Base-by-base conservation (phyloP, 2,329 filamentous ascomycete species). In the Diaporthe capsici region DNA sequence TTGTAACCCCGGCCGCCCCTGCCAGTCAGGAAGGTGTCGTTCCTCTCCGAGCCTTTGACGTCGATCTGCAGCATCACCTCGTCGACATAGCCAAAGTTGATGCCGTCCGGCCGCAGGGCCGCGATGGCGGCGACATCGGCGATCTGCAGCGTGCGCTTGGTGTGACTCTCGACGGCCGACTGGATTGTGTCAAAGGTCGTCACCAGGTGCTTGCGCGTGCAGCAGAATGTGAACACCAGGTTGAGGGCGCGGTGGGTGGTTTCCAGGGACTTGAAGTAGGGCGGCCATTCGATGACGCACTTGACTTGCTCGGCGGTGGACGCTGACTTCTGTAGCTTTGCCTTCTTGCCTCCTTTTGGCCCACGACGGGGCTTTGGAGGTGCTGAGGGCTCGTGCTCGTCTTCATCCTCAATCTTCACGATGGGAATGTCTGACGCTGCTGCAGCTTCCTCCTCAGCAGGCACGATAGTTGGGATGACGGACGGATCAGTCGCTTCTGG, bases 171-270 rank as follows among this genome's bases (percentile, higher is more conserved):
- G 0, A 98, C 96, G 0, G 96, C 91, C 12, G 92, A 90, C 79
- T 93, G 95, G 63, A 99, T 94, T 8, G 94, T 98, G 22, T 97
- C 94, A 79, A 98, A 95, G 0, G 96, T 98, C 0, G 97, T 98
- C 0, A 94, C 92, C 39, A 98, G 89, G 80, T 98, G 94, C 82
- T 98, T 98, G 61, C 97, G 92, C 1, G 96, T 96, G 82, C 93
- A 97, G 85, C 95, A 98, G 82, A 99, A 98, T 0, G 97, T 98
- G 80, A 95, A 98, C 0, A 98, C 95, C 2, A 98, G 86, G 80
- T 98, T 99, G 76, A 99, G 86, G 1, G 97, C 96, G 76, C 92
- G 91, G 82, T 98, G 94, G 0, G 93, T 94, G 82, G 93, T 92
- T 37, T 93, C 92, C 12, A 98, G 88, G 57, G 88, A 87, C 74